Evolutionary conservation across 2,329 filamentous ascomycete species (phyloP), one percentile per base, ranked within the genome.

Genomic region (Ascomycota sp.): DNA sequence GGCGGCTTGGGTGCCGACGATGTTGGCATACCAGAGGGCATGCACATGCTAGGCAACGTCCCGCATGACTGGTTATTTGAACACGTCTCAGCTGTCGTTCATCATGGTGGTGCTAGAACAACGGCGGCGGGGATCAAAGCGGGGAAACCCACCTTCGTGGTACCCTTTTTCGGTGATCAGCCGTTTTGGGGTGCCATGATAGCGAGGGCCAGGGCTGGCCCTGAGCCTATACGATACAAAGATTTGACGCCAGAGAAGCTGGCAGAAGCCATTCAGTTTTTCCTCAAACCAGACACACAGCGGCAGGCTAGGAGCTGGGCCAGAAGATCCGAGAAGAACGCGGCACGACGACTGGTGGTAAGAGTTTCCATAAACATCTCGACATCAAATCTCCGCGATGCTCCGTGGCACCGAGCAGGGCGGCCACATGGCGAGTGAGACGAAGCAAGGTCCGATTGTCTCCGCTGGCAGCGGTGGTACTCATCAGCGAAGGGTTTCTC

Each of bases 21-120:
- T 21, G 46, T 77, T 4, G 65, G 65, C 1, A 52, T 82, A n/a
- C 80, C 80, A 0, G 69, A 82, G 3, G 69, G 71, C 4, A 70
- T 91, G 2, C 81, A 79, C 45, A 81, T 91, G 69, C 60, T 92
- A 23, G 81, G 78, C 8, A 89, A 86, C 42, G 72, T 75, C 27
- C 82, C 82, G 1, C 83, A 92, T 37, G 83, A 92, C 51, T 92
- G 82, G 82, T 55, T 92, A 0, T 92, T 92, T 50, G 63, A 80
- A 37, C 72, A 65, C 23, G 81, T 91, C 1, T 76, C 78, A 1
- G 75, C 71, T 26, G 82, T 92, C 2, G 76, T 89, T 5, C 83
- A 92, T 44, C 82, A 92, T 37, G 83, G 82, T 15, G 82, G 83
- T 33, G 82, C 82, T 7, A 82, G 82, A 12, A 93, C 82, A 3